A percentile compares a stretch with the other conserved stretches of the same genome.
Evolutionary conservation across 306 rosid species (phyloP).

Genomic region (Cicer pinnatifidum): DNA sequence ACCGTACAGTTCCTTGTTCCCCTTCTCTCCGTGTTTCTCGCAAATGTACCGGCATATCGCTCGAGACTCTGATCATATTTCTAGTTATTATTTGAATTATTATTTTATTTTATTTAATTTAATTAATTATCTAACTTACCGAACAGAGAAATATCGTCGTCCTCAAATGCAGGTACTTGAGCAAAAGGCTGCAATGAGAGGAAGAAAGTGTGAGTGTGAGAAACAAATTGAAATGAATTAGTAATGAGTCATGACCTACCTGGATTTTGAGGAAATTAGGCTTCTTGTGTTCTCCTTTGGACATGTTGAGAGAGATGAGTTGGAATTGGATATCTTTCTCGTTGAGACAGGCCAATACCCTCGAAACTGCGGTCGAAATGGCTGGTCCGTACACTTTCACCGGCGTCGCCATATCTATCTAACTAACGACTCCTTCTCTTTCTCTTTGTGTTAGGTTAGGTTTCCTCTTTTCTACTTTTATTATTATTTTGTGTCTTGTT

Average conservation of each 20-base stretch:
- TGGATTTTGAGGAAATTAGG: constrained; percentile 74
- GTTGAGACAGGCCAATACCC: constrained; percentile 74
- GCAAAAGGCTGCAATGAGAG: constrained; percentile 69
- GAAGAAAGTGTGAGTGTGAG: not conserved
- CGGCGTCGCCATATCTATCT: constrained; percentile 59
- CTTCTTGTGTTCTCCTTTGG: constrained; percentile 84
- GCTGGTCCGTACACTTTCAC: constrained; percentile 87
- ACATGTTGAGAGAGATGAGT: constrained; percentile 68
- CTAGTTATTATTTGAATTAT: too few relatives aligned
- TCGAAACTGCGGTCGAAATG: constrained; percentile 76
- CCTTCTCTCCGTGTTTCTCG: constrained; percentile 61
- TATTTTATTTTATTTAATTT: not conserved
- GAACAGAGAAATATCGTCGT: constrained; percentile 63
- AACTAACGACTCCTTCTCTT: not conserved
- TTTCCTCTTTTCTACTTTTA: not conserved
- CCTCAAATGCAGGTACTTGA: constrained; percentile 91
- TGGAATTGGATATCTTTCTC: constrained; percentile 75
- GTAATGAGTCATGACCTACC: constrained; percentile 20
- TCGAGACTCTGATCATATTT: constrained; percentile 61
- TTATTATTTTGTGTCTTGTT: too few relatives aligned
- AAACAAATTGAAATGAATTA: not conserved
- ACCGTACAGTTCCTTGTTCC: constrained; percentile 71
- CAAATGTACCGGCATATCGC: constrained; percentile 86
- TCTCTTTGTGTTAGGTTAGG: not conserved
- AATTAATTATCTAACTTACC: constrained; percentile 44